phyloP scores from a whole-genome alignment of 306 rosid genomes.

The Comarum palustre region DNA sequence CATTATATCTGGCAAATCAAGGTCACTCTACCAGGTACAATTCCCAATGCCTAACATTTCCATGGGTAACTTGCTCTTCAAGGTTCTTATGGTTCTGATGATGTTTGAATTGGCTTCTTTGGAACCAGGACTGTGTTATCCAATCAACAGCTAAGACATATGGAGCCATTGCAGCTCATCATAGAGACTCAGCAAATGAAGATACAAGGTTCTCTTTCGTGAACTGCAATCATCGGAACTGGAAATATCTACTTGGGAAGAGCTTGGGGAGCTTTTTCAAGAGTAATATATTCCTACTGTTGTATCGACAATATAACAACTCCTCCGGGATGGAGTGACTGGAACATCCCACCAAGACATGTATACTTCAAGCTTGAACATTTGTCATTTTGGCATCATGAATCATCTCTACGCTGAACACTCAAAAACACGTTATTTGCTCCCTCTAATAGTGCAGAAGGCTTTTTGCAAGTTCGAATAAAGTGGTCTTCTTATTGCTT shows the following conservation, averaged over 20 bases:
- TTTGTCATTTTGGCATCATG: not conserved
- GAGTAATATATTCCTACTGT: slow-evolving; percentile 64
- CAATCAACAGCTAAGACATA: slow-evolving; percentile 45
- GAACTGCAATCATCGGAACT: slow-evolving; percentile 58
- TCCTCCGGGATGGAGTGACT: slow-evolving; percentile 75
- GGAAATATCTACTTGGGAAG: slow-evolving; percentile 67
- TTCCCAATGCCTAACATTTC: not conserved
- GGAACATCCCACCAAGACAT: slow-evolving; percentile 67
- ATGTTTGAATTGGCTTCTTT: slow-evolving; percentile 8
- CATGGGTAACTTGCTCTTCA: not conserved
- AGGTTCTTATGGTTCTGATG: slow-evolving; percentile 15
- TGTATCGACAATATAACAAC: slow-evolving; percentile 48
- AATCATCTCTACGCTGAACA: not conserved
- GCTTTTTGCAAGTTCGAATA: not conserved
- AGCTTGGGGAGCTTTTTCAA: slow-evolving; percentile 88
- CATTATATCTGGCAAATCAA: slow-evolving; percentile 73
- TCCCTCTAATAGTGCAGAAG: not conserved
- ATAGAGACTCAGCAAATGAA: slow-evolving; percentile 45
- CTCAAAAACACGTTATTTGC: not conserved
- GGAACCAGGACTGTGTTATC: slow-evolving; percentile 58
- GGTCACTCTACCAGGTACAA: slow-evolving; percentile 68
- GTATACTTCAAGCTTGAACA: slow-evolving; percentile 29
- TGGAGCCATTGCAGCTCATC: slow-evolving; percentile 95
- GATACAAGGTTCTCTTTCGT: slow-evolving; percentile 78
- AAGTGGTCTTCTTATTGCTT: not conserved